Evolutionary conservation across 2,329 filamentous ascomycete species (phyloP).

Genomic region (Cercospora sp.): DNA sequence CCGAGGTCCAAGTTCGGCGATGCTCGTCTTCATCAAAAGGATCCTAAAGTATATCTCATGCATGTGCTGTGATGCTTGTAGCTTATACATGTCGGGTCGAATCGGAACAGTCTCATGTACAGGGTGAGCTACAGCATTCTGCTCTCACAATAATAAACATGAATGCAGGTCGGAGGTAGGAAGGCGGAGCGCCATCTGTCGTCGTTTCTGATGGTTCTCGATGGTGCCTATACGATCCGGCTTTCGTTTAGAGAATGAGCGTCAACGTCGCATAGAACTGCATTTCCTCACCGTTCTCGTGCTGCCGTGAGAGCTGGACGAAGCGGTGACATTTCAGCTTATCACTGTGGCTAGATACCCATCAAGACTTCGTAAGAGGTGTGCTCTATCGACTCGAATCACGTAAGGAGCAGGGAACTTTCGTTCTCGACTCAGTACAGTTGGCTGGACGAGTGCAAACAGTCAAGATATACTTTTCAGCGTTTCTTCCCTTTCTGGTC

Average conservation of each 20-base stretch:
- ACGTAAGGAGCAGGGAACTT: neutral
- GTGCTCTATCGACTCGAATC: neutral
- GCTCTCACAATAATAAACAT: neutral
- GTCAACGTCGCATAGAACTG: neutral
- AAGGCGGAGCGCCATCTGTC: neutral
- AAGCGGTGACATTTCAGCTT: neutral
- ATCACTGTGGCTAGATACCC: neutral
- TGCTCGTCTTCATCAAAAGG: neutral
- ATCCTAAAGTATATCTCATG: neutral
- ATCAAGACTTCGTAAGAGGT: too few species aligned
- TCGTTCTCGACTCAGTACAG: neutral
- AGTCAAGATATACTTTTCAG: neutral
- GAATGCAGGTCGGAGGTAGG: neutral
- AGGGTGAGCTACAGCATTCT: neutral
- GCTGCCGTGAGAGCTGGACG: neutral
- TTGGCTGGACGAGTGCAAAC: neutral
- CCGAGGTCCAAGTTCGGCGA: neutral
- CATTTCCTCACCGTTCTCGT: neutral
- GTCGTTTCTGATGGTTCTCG: neutral
- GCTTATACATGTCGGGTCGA: neutral
- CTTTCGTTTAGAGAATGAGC: neutral
- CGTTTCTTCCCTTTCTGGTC: neutral
- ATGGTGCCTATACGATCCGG: neutral
- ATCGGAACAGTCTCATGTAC: neutral
- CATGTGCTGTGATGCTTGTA: slow-evolving; percentile 2